A percentile compares a stretch with the other conserved stretches of the same genome.
Conservation (phyloP, 2,329 filamentous ascomycete species). For the Septoria linicola region DNA sequence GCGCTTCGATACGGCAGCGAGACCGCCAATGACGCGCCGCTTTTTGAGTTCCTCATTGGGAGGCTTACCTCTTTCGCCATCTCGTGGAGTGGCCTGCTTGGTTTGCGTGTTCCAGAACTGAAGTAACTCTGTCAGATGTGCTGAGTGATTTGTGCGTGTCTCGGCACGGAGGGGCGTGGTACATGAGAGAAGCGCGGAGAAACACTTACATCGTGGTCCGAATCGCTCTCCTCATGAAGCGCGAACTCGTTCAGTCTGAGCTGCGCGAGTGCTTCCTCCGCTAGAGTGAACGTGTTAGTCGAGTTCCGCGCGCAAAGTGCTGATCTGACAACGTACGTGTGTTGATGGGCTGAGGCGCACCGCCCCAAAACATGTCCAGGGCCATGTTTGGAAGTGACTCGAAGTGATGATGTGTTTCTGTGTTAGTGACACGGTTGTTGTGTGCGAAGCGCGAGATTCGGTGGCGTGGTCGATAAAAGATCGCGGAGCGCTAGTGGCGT, state of each 20-base stretch:
- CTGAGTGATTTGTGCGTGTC: not conserved
- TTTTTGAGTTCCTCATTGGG: slow-evolving; percentile 8
- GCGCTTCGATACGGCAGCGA: slow-evolving; percentile 44
- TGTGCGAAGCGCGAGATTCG: no score
- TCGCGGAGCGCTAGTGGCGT: no score
- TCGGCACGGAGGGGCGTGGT: not conserved
- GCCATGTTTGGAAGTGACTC: slow-evolving; percentile 11
- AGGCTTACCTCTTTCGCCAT: slow-evolving; percentile 14
- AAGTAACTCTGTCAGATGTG: slow-evolving; percentile 11
- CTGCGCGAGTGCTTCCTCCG: slow-evolving; percentile 4
- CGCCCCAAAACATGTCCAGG: slow-evolving; percentile 25
- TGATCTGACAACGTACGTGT: slow-evolving; percentile 13
- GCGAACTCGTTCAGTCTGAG: slow-evolving; percentile 7
- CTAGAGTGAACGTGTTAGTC: not conserved
- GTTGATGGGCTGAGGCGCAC: slow-evolving; percentile 18
- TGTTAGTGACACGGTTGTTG: no score
- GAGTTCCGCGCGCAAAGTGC: not conserved
- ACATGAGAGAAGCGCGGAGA: not conserved
- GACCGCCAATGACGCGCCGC: slow-evolving; percentile 41
- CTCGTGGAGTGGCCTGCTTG: slow-evolving; percentile 21
- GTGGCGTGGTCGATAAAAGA: no score
- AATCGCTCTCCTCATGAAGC: slow-evolving; percentile 7
- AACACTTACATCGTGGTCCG: slow-evolving; percentile 14
- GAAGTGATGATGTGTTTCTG: no score
- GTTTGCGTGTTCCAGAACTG: slow-evolving; percentile 25